These are phyloP conservation scores for Silybum marianum DNA, from an alignment of 129 eudicot genomes.

Conservation along the genomic window DNA sequence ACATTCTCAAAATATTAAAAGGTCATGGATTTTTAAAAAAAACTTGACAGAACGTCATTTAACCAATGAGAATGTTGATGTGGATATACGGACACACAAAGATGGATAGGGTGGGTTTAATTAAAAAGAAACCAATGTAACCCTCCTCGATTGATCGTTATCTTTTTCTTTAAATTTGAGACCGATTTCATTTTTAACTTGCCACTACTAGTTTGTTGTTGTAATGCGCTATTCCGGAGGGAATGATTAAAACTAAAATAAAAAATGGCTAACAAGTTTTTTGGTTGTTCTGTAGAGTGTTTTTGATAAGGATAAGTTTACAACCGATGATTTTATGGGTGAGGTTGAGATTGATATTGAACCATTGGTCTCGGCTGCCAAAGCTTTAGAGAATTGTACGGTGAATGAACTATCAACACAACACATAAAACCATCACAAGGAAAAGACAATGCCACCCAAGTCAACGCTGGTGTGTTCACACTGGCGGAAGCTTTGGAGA, in stretches of 20 bases:
- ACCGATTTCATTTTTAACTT: too few relatives aligned
- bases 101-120: too few relatives aligned
- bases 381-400: constrained; percentile 47
- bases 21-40: background rate
- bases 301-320: constrained; percentile 89
- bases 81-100: background rate
- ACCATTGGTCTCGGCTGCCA: constrained; percentile 79
- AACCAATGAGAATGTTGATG: background rate
- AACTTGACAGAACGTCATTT: too few relatives aligned
- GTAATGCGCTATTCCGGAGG: background rate
- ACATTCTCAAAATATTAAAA: background rate
- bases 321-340: constrained; percentile 91
- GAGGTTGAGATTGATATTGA: constrained; percentile 89
- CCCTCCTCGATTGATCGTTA: background rate
- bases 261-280: background rate
- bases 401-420: constrained; percentile 40
- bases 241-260: background rate
- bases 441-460: constrained; percentile 48
- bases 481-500: constrained; percentile 50
- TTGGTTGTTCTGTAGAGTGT: constrained; percentile 56
- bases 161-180: background rate
- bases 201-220: background rate
- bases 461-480: constrained; percentile 51
- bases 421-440: constrained; percentile 43
- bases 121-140: background rate